Conservation (phyloP, 2,329 filamentous ascomycete species). For the Passalora sequoiae region DNA sequence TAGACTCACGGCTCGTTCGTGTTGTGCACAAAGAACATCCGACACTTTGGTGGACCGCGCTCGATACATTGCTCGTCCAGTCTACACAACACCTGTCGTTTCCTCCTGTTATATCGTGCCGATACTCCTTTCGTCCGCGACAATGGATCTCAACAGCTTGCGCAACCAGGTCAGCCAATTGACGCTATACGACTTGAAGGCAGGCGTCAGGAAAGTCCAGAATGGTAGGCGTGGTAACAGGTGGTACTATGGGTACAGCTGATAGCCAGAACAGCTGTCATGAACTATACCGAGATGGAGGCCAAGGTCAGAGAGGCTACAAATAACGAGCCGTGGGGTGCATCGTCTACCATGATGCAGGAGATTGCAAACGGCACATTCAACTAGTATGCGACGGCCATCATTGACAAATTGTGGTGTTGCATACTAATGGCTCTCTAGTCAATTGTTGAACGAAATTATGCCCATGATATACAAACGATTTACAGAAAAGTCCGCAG, state of each 20-base stretch:
- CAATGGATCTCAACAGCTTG: conserved; percentile 80
- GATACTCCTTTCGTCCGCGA: too few species aligned
- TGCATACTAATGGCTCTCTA: conserved; percentile 38
- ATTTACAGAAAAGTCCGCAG: conserved; percentile 95
- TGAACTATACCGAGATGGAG: conserved; percentile 98
- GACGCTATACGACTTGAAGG: conserved; percentile 92
- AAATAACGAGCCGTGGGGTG: conserved; percentile 97
- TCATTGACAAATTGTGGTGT: background rate
- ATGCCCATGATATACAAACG: conserved; percentile 99
- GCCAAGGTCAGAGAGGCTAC: conserved; percentile 85
- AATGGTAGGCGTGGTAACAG: conserved; percentile 64
- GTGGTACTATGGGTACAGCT: background rate
- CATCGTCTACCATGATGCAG: conserved; percentile 80
- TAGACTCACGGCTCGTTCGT: too few species aligned
- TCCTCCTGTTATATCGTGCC: too few species aligned
- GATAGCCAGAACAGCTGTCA: conserved; percentile 60
- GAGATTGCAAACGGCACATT: conserved; percentile 97
- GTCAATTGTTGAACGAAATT: conserved; percentile 95
- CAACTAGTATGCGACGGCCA: conserved; percentile 69
- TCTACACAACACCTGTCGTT: too few species aligned
- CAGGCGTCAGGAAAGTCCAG: conserved; percentile 88
- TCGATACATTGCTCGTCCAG: too few species aligned
- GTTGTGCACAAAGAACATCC: too few species aligned
- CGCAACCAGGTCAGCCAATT: conserved; percentile 86
- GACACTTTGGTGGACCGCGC: too few species aligned